phyloP scores from a whole-genome alignment of 129 eudicot species.

The Sambucus nigra region DNA sequence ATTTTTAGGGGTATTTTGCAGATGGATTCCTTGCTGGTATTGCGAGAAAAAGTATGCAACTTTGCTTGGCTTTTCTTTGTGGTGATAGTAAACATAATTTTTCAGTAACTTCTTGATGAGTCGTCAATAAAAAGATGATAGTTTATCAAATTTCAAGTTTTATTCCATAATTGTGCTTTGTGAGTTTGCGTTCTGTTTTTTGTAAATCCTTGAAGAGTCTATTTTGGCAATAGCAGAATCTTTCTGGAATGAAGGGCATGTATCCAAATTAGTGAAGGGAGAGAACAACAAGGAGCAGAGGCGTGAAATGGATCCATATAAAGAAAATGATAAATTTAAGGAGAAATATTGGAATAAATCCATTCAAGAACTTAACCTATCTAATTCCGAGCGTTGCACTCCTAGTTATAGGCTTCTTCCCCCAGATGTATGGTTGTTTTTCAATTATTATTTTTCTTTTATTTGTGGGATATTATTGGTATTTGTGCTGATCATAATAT shows the following conservation, averaged over 20 bases:
- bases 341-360: conserved; percentile 88
- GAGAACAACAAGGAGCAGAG: conserved; percentile 76
- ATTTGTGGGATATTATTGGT: background rate
- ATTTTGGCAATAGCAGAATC: conserved; percentile 50
- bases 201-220: conserved; percentile 5
- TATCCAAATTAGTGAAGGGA: conserved; percentile 49
- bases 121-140: background rate
- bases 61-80: background rate
- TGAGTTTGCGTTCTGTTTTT: background rate
- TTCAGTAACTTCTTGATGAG: background rate
- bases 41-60: conserved; percentile 80
- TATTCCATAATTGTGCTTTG: background rate
- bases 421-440: conserved; percentile 50
- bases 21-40: conserved; percentile 98
- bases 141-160: too few relatives aligned
- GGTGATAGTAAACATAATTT: background rate
- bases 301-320: too few relatives aligned
- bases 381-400: conserved; percentile 82
- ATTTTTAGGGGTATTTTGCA: conserved; percentile 33
- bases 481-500: conserved; percentile 3
- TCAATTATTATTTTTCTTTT: conserved; percentile 1
- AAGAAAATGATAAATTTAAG: conserved; percentile 71
- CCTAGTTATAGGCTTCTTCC: conserved; percentile 99
- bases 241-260: conserved; percentile 69
- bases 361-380: conserved; percentile 91